Conservation (phyloP, 2,329 filamentous ascomycete genomes). For the Scytalidium sp. region DNA sequence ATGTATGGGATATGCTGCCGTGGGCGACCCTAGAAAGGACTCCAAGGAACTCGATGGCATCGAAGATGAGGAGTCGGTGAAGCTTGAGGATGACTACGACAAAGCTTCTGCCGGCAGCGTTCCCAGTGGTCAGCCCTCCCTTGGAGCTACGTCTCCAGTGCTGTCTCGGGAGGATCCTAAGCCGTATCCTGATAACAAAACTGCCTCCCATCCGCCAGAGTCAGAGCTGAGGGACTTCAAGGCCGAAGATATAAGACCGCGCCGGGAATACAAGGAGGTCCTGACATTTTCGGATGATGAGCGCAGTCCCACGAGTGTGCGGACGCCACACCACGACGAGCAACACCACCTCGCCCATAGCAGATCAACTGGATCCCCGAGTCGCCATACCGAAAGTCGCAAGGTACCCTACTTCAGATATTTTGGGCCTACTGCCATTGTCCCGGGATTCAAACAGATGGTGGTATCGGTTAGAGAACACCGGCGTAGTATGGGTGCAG, state of each 20-base stretch:
- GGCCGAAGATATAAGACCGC: neutral
- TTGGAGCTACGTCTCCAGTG: neutral
- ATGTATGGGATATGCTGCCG: conserved; percentile 63
- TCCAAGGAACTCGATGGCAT: conserved; percentile 27
- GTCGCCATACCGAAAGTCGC: conserved; percentile 52
- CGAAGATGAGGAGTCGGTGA: too few relatives aligned
- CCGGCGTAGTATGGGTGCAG: conserved; percentile 49
- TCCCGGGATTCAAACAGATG: conserved; percentile 92
- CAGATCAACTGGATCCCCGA: conserved; percentile 16
- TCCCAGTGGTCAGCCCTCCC: conserved; percentile 1
- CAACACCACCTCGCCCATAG: neutral
- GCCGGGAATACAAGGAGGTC: conserved; percentile 17
- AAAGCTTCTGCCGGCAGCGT: conserved; percentile 5
- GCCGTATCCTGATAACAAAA: conserved; percentile 7
- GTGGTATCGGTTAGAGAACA: conserved; percentile 72
- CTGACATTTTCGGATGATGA: conserved; percentile 19
- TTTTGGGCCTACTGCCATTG: conserved; percentile 80
- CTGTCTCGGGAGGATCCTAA: conserved; percentile 1
- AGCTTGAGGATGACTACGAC: too few relatives aligned
- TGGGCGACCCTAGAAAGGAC: conserved; percentile 12
- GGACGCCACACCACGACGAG: neutral
- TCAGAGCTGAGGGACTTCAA: conserved; percentile 2
- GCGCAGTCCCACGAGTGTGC: conserved; percentile 29
- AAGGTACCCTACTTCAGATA: conserved; percentile 87
- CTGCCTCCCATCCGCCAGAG: neutral